Base-by-base conservation (phyloP, 1,284 basidiomycete species). In the Ceratobasidium sp. region DNA sequence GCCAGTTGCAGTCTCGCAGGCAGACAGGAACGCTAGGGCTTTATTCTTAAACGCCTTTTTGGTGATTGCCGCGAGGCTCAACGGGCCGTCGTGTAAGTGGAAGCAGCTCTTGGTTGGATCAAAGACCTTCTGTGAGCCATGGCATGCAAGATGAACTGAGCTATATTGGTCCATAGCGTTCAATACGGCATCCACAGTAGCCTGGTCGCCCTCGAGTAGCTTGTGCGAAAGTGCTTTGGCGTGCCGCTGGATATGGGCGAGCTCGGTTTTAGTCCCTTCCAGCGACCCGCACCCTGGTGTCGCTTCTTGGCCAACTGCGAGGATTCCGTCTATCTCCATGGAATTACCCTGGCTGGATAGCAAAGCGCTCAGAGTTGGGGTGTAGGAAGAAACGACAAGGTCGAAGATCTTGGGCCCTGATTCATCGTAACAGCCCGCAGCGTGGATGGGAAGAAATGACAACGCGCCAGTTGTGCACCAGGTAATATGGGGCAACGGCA, bases 131-230 rank as follows among this genome's bases (percentile, higher is more conserved):
- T 67, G 64, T 5, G 9, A 16, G 11, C 52, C 64, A 26, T 67
- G 64, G 41, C 47, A 67, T 14, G 64, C 44, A 3, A 67, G 30
- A 23, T 67, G 64, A 2, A 32, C 30, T 49, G 50, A 67, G 44
- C 28, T 38, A 7, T 9, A 16, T 5, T 13, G 18, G 21, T 67
- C 32, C 47, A 67, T 28, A 7, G 44, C 47, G 32, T 38, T 26
- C 2, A 67, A n/a, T 28, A 67, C 64, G 6, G 30, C 14, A 7
- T 57, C 49, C 4, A 21, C 14, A 16, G 8, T 64, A 13, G 35
- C 35, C 3, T 14, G 6, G 4, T 64, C 62, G 35, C 46, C 44
- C 16, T 47, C 7, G 2, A 54, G n/a, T 5, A 13, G 4, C 2
- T 13, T 21, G n/a, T 21, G 28, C 2, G 21, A 26, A 4, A 21